These are phyloP conservation scores for Taphrina communis DNA, from an alignment of 1,139 yeast genomes.

Conservation along the genomic window DNA sequence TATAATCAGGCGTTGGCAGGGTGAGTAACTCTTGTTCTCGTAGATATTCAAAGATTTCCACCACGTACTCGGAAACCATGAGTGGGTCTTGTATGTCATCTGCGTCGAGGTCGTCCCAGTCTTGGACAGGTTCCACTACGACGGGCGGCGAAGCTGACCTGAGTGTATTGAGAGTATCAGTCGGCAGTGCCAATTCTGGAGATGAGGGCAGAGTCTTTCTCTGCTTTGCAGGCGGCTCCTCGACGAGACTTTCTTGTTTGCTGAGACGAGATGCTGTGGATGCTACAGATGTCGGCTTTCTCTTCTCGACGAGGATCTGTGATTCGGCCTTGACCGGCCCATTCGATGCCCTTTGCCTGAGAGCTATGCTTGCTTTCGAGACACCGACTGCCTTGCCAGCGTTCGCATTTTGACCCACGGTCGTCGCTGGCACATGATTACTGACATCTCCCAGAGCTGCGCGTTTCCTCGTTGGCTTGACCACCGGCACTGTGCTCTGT, in stretches of 20 bases:
- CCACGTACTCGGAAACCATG: conserved; percentile 93
- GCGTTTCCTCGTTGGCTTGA: conserved; percentile 47
- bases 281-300: conserved; percentile 25
- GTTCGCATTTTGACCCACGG: conserved; percentile 13
- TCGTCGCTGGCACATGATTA: conserved; percentile 46
- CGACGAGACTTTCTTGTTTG: conserved; percentile 28
- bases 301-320: conserved; percentile 10
- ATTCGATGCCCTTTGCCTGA: conserved; percentile 17
- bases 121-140: conserved; percentile 41
- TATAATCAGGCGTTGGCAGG: conserved; percentile 76
- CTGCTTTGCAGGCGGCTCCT: conserved; percentile 41
- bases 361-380: conserved; percentile 10
- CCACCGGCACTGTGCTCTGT: conserved; percentile 14
- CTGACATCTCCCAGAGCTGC: conserved; percentile 52
- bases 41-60: conserved; percentile 81
- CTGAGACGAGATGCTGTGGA: conserved; percentile 2
- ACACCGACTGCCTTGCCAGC: conserved; percentile 20
- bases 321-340: conserved; percentile 18
- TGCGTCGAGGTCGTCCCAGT: conserved; percentile 89
- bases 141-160: conserved; percentile 12
- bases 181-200: conserved; percentile 5
- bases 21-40: conserved; percentile 70
- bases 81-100: conserved; percentile 91
- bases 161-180: not conserved
- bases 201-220: conserved; percentile 31